Base-by-base conservation (phyloP, 768 basidiomycete species). In the Lenzites betulinus region DNA sequence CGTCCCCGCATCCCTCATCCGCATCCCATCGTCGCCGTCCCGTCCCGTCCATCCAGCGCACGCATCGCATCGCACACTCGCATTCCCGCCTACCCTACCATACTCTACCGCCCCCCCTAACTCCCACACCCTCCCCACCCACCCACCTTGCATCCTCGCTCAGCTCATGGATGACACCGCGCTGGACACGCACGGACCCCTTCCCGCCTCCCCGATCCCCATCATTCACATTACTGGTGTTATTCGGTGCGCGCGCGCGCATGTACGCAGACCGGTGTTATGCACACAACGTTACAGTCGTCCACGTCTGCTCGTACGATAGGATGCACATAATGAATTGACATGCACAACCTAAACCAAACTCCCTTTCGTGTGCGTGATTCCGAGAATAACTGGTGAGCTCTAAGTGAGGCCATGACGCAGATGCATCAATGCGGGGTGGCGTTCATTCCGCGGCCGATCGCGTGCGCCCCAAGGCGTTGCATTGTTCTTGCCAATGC, bases 101-200 rank as follows among this genome's bases (percentile, higher is more conserved):
- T 44, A 48, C 12, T 6, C 43, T 50, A 30, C 44, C 46, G 33
- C 39, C 28, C 18, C 25, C 26, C 58, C 46, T 22, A n/a, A 44
- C 49, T 25, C 28, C 41, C 46, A 8, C 33, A 18, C 20, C 33
- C 25, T 35, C 42, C 30, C 15, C n/a, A n/a, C n/a, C 42, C 25
- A 13, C 28, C 42, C 8, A 39, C 18, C 50, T 16, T 26, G 15
- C 41, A 15, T 20, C 23, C 25, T 20, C 41, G 39, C n/a, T 20
- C 25, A 55, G 61, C n/a, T n/a, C n/a, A 58, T 62, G 61, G 61
- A 62, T 62, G 61, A 58, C 52, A 48, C 46, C 54, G 54, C 61
- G 55, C 61, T 42, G 55, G 55, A 58, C 35, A 22, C 54, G 44
- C 30, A 35, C 35, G 54, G 41, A 42, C 52, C 30, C 30, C 30